Evolutionary conservation across 2,329 filamentous ascomycete genomes (phyloP).

Genomic region (Claviceps sp.): DNA sequence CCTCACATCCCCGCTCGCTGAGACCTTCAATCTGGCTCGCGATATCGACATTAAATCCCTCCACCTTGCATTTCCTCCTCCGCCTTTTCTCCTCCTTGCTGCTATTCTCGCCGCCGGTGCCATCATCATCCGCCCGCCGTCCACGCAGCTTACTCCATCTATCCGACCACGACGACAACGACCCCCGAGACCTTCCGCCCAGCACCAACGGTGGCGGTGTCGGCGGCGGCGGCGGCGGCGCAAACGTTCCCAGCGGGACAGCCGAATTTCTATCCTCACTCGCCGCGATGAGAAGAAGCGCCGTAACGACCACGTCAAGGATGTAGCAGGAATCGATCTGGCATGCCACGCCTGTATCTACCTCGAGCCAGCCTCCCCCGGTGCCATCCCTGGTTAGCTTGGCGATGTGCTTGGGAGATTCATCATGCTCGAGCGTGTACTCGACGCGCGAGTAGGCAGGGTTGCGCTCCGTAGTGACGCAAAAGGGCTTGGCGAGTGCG

Average conservation of each 20-base stretch:
- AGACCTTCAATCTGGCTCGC: slow-evolving; percentile 45
- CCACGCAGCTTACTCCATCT: slow-evolving; percentile 16
- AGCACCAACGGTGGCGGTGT: slow-evolving; percentile 11
- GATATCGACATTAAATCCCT: slow-evolving; percentile 47
- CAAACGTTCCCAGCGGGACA: slow-evolving; percentile 37
- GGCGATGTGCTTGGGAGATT: slow-evolving; percentile 46
- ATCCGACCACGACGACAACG: slow-evolving; percentile 8
- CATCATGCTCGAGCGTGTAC: slow-evolving; percentile 52
- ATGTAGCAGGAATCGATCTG: slow-evolving; percentile 49
- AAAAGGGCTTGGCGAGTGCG: slow-evolving; percentile 49
- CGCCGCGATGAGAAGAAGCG: slow-evolving; percentile 45
- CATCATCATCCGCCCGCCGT: slow-evolving; percentile 12
- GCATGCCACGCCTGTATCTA: slow-evolving; percentile 46
- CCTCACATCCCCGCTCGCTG: slow-evolving; percentile 21
- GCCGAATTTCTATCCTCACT: slow-evolving; percentile 37
- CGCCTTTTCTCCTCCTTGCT: slow-evolving; percentile 16
- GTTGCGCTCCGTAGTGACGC: slow-evolving; percentile 43
- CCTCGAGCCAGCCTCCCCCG: slow-evolving; percentile 45
- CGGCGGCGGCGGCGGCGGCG: slow-evolving; percentile 36
- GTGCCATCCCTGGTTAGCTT: slow-evolving; percentile 47
- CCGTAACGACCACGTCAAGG: slow-evolving; percentile 47
- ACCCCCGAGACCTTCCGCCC: not conserved
- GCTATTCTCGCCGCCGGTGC: slow-evolving; percentile 7
- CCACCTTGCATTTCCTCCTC: slow-evolving; percentile 24
- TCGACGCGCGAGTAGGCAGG: slow-evolving; percentile 47